Conservation (phyloP, 768 basidiomycete genomes). For the Psilocybe tampanensis region DNA sequence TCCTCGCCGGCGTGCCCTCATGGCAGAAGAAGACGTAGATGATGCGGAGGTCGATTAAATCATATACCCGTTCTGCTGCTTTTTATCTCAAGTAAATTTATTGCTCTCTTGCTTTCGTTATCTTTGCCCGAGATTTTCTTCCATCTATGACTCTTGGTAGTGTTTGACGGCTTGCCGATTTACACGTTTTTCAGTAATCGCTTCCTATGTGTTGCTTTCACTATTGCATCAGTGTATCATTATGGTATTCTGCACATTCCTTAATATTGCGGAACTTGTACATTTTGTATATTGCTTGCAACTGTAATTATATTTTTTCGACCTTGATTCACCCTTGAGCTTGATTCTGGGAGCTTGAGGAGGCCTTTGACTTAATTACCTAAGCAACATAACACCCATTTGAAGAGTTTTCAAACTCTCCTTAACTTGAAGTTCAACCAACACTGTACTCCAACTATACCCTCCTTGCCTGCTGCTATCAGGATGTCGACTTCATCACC, state of each 20-base stretch:
- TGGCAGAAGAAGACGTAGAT: constrained; percentile 17
- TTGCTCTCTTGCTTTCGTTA: constrained; percentile 10
- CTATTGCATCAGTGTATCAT: constrained; percentile 18
- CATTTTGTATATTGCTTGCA: constrained; percentile 12
- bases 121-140: neutral
- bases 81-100: constrained; percentile 10
- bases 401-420: too few relatives aligned
- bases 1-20: constrained; percentile 21
- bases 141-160: neutral
- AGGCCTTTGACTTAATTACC: too few relatives aligned
- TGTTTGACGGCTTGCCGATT: neutral
- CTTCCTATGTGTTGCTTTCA: constrained; percentile 1
- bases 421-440: too few relatives aligned
- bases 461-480: neutral
- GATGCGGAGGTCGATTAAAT: constrained; percentile 15
- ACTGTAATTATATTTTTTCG: constrained; percentile 12
- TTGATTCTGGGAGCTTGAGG: too few relatives aligned
- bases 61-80: constrained; percentile 19
- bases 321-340: too few relatives aligned
- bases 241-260: constrained; percentile 13
- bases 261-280: constrained; percentile 16
- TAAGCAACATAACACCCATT: neutral
- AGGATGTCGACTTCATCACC: constrained; percentile 1
- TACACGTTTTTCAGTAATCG: neutral
- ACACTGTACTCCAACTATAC: too few relatives aligned